A percentile compares a stretch with the other conserved stretches of the same genome.
Conservation (phyloP, 352 stramenopile genomes). For the Pythium coloratum region DNA sequence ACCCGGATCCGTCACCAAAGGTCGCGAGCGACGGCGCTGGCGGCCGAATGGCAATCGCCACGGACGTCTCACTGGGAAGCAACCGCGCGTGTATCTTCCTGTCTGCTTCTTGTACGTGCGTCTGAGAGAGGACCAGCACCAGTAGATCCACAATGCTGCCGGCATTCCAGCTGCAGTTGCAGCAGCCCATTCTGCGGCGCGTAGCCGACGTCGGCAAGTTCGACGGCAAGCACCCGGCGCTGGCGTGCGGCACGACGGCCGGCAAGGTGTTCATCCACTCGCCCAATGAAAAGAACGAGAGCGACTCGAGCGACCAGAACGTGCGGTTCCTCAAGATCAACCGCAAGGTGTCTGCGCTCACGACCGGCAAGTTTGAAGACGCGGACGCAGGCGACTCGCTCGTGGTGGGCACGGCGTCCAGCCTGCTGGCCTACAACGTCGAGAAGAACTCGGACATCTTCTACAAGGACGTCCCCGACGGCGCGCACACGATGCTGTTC, state of each 20-base stretch:
- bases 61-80: neutral
- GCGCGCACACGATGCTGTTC: conserved; percentile 84
- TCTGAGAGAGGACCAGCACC: neutral
- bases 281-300: conserved; percentile 73
- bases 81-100: neutral
- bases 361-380: conserved; percentile 66
- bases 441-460: conserved; percentile 94
- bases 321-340: conserved; percentile 93
- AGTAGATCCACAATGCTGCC: conserved; percentile 48
- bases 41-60: conserved; percentile 1
- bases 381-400: conserved; percentile 73
- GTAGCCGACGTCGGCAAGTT: conserved; percentile 79
- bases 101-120: neutral
- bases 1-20: conserved; percentile 6
- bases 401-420: conserved; percentile 88
- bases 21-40: conserved; percentile 1
- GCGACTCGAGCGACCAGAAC: conserved; percentile 45
- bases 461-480: conserved; percentile 89
- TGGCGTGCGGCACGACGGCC: conserved; percentile 83
- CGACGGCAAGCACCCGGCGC: conserved; percentile 71
- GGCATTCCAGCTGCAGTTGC: conserved; percentile 80
- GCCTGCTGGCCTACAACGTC: conserved; percentile 90
- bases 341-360: conserved; percentile 80
- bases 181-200: conserved; percentile 75
- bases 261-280: conserved; percentile 93